phyloP scores from a whole-genome alignment of 176 grass and related monocot species.

The Musa troglodytarum region DNA sequence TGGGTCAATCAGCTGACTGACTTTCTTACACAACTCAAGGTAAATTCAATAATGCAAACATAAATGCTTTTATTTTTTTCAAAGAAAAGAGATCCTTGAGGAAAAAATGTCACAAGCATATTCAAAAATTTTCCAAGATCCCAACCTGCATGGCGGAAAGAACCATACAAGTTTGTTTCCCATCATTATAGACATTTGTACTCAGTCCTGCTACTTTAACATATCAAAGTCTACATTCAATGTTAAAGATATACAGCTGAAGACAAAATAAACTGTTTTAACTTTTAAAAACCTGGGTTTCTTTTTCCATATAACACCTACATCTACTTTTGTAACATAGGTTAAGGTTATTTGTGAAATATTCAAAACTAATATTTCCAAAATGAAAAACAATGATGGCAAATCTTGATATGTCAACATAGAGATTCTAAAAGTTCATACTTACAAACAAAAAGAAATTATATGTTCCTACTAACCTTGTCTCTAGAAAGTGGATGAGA shows the following conservation, averaged over 20 bases:
- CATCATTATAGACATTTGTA: neutral
- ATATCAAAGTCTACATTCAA: neutral
- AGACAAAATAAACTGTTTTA: neutral
- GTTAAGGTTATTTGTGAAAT: neutral
- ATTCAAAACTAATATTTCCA: too few relatives aligned
- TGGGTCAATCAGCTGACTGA: too few relatives aligned
- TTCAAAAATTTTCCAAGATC: too few relatives aligned
- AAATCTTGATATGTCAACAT: neutral
- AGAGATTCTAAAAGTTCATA: neutral
- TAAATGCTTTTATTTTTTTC: too few relatives aligned
- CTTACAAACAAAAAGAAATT: conserved; percentile 5
- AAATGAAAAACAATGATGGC: neutral
- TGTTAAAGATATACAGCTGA: neutral
- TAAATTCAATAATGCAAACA: too few relatives aligned
- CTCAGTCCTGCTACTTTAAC: neutral
- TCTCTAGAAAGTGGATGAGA: conserved; percentile 67
- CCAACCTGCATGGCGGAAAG: too few relatives aligned
- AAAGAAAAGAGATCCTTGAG: too few relatives aligned
- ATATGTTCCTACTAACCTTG: conserved; percentile 45
- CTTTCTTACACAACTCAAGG: too few relatives aligned
- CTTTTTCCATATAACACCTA: neutral
- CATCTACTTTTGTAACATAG: neutral
- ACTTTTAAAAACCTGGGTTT: neutral
- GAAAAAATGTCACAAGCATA: too few relatives aligned
- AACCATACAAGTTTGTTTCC: neutral